phyloP scores from a whole-genome alignment of 2,329 filamentous ascomycete genomes.

The Aureobasidium sp. region DNA sequence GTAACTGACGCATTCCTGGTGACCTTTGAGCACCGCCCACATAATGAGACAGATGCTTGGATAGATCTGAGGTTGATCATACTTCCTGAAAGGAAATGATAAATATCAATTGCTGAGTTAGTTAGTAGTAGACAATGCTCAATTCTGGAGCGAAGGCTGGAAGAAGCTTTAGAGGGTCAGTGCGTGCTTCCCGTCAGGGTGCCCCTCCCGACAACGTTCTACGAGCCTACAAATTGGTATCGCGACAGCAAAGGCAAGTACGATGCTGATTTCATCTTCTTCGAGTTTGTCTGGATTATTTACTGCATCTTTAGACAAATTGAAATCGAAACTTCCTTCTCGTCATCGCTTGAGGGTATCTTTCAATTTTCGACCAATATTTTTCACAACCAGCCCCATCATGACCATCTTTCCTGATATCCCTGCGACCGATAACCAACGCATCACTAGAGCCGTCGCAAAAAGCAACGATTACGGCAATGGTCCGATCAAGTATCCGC shows the following conservation, averaged over 20 bases:
- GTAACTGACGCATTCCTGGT: not conserved
- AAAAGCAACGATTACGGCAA: slow-evolving; percentile 39
- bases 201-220: not conserved
- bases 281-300: not conserved
- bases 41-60: not conserved
- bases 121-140: not conserved
- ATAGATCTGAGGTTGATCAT: not conserved
- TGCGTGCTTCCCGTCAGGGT: not conserved
- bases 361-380: not conserved
- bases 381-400: not conserved
- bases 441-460: slow-evolving; percentile 22
- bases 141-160: not conserved
- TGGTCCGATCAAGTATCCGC: slow-evolving; percentile 40
- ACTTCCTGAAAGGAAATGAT: not conserved
- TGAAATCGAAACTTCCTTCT: too few species aligned
- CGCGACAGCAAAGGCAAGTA: not conserved
- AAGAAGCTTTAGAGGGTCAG: not conserved
- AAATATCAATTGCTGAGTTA: not conserved
- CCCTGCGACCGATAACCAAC: not conserved
- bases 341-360: too few species aligned
- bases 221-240: not conserved
- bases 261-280: not conserved
- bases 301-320: too few species aligned
- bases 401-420: slow-evolving; percentile 8
- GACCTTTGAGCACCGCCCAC: not conserved